Conservation (phyloP, 2,329 filamentous ascomycete genomes). For the Botrytis porri region DNA sequence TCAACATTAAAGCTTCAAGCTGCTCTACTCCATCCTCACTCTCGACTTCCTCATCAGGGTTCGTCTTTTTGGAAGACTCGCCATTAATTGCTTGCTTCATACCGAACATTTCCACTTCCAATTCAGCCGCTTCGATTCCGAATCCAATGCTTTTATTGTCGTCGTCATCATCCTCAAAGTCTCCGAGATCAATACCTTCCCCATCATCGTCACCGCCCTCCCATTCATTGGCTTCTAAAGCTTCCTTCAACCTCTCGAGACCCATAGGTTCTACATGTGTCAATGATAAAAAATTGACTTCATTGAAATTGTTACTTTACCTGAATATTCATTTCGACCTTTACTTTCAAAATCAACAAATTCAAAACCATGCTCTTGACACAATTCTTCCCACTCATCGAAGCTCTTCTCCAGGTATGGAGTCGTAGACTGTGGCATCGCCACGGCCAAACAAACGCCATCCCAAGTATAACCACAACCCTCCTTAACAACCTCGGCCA, state of each 20-base stretch:
- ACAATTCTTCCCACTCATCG: constrained; percentile 61
- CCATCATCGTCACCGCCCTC: constrained; percentile 40
- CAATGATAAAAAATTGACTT: constrained; percentile 14
- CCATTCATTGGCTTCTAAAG: constrained; percentile 66
- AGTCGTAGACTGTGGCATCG: constrained; percentile 42
- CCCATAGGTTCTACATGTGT: constrained; percentile 52
- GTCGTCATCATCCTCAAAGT: constrained; percentile 37
- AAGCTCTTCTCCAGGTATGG: constrained; percentile 40
- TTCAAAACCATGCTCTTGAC: constrained; percentile 57
- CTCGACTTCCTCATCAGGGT: constrained; percentile 34
- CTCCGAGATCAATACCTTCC: constrained; percentile 40
- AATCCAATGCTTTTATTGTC: constrained; percentile 34
- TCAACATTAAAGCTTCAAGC: constrained; percentile 62
- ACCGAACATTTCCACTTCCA: constrained; percentile 41
- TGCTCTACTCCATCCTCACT: constrained; percentile 50
- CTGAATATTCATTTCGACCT: constrained; percentile 56
- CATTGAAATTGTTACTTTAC: constrained; percentile 40
- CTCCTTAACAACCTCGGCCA: constrained; percentile 54
- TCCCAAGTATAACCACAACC: constrained; percentile 63
- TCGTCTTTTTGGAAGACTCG: constrained; percentile 20
- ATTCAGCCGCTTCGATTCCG: constrained; percentile 37
- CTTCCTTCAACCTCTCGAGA: constrained; percentile 57
- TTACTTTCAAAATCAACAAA: constrained; percentile 55
- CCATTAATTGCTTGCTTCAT: constrained; percentile 40
- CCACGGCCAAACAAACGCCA: constrained; percentile 59